Evolutionary conservation across 2,329 filamentous ascomycete species (phyloP), one percentile per base, ranked within the genome.

Genomic region (Fonsecaea pedrosoi): DNA sequence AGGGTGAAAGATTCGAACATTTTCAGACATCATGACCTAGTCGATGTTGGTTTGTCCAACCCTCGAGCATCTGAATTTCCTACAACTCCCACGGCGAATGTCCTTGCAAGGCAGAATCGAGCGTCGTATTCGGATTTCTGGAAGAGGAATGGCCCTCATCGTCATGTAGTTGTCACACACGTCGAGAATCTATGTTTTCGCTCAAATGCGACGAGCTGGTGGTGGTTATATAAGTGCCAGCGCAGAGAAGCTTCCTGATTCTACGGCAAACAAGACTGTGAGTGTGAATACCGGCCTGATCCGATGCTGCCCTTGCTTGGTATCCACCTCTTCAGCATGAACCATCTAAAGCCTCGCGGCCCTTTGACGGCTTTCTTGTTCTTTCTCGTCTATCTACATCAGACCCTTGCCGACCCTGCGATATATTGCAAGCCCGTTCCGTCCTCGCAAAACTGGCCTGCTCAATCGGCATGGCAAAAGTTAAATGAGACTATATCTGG

Each of bases 351-450:
- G 21, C 12, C 45, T 25, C 12, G 45, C 18, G 42, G 2, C 5
- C 25, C 4, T 25, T 25, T 10, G 18, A 50, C 12, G 45, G 9
- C 4, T 10, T 10, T 25, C 9, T 10, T 50, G 45, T 25, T 50
- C 18, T 25, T 50, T 10, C 6, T 50, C 2, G 45, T 6, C 18
- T 50, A 18, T 6, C 18, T 50, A 10, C 18, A 50, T 0, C 18
- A 50, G 4, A 21, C 18, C 2, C 45, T 25, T 50, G 45, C 45
- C 25, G 45, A 8, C 5, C 45, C 37, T 25, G 37, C 35, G 8
- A 58, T 12, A 42, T 40, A 58, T 15, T 58, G 55, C 55, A 58
- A 58, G 30, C 35, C 55, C 9, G 30, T 58, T 45, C 55, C 55
- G 4, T 37, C 35, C 13, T 40, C 55, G 12, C 13, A 18, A 45